These are phyloP conservation scores for Debaryomyces nepalensis DNA, from an alignment of 1,139 yeast species.

Conservation along the genomic window DNA sequence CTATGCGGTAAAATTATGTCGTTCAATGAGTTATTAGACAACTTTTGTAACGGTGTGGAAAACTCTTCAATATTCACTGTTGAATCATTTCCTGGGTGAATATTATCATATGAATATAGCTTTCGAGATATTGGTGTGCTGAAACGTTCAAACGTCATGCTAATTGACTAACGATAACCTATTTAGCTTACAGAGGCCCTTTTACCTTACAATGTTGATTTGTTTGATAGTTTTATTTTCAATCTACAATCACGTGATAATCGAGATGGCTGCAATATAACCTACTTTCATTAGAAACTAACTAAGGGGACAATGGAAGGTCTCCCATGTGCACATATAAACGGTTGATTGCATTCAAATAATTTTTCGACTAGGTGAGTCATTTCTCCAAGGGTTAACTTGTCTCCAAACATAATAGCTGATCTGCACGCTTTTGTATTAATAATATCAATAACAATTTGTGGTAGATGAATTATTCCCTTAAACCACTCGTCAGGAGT, in stretches of 20 bases:
- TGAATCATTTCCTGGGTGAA: neutral
- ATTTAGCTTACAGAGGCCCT: no score
- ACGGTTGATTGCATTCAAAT: conserved; percentile 60
- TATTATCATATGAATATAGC: conserved; percentile 5
- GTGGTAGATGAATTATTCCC: conserved; percentile 43
- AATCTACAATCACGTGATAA: conserved; percentile 2
- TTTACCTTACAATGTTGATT: no score
- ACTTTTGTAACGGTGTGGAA: conserved; percentile 15
- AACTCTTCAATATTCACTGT: conserved; percentile 3
- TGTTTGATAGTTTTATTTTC: neutral
- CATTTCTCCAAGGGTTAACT: conserved; percentile 50
- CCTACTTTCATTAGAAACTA: conserved; percentile 15
- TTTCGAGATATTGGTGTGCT: conserved; percentile 4
- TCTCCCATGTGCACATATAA: conserved; percentile 87
- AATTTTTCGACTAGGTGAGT: conserved; percentile 44
- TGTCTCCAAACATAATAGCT: conserved; percentile 76
- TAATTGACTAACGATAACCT: no score
- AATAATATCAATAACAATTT: conserved; percentile 50
- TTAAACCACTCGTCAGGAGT: conserved; percentile 23
- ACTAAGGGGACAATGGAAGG: conserved; percentile 71
- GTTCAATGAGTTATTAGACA: conserved; percentile 13
- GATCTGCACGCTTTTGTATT: conserved; percentile 72
- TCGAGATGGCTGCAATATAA: neutral
- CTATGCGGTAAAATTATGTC: conserved; percentile 8
- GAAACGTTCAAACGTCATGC: conserved; percentile 3